Conservation (phyloP, 2,329 filamentous ascomycete genomes). For the Clarireedia monteithiana region DNA sequence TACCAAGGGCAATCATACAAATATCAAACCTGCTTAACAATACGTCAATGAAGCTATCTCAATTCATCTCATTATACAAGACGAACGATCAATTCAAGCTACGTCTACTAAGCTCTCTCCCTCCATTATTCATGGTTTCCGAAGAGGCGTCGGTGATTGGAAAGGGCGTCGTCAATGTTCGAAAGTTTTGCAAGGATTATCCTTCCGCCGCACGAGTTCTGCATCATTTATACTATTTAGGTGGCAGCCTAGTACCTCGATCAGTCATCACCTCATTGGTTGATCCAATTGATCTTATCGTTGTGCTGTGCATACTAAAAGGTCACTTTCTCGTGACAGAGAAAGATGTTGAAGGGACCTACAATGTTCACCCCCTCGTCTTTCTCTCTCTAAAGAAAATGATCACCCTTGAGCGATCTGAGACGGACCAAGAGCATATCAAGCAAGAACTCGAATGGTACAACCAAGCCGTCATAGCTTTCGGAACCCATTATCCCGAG, state of each 20-base stretch:
- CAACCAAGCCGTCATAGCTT: slow-evolving; percentile 17
- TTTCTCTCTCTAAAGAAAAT: slow-evolving; percentile 17
- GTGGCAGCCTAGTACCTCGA: slow-evolving; percentile 18
- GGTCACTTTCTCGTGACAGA: slow-evolving; percentile 16
- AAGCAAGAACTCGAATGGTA: slow-evolving; percentile 19
- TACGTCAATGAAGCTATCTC: slow-evolving; percentile 20
- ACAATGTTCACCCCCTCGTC: slow-evolving; percentile 19
- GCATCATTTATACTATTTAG: slow-evolving; percentile 20
- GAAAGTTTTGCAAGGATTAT: slow-evolving; percentile 15
- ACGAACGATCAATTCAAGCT: slow-evolving; percentile 19
- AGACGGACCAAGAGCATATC: slow-evolving; percentile 12
- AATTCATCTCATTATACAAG: slow-evolving; percentile 19
- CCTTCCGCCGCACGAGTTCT: slow-evolving; percentile 13
- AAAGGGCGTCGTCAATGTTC: slow-evolving; percentile 17
- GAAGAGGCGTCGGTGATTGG: slow-evolving; percentile 17
- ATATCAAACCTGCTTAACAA: slow-evolving; percentile 18
- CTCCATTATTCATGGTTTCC: slow-evolving; percentile 13
- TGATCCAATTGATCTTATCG: slow-evolving; percentile 21
- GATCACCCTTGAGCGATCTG: slow-evolving; percentile 7
- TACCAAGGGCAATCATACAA: slow-evolving; percentile 21
- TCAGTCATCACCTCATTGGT: slow-evolving; percentile 14
- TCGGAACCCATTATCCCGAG: slow-evolving; percentile 20
- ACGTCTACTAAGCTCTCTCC: slow-evolving; percentile 18
- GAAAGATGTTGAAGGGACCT: slow-evolving; percentile 15
- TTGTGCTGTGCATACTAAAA: slow-evolving; percentile 18